Conservation (phyloP, 208 protist genomes). For the Trypanosoma congolense region DNA sequence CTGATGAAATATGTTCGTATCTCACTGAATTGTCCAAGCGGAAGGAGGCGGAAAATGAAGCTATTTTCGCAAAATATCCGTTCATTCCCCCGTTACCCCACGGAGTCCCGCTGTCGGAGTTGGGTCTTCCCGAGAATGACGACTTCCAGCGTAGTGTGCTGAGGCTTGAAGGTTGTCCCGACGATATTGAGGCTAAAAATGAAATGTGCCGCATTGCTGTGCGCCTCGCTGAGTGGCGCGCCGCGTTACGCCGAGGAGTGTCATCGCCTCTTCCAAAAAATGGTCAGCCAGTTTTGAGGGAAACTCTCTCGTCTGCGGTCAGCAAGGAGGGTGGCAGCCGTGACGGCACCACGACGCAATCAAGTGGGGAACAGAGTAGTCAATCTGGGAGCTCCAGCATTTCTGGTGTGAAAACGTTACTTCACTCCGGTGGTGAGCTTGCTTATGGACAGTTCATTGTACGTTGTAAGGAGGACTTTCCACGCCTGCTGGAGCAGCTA, state of each 20-base stretch:
- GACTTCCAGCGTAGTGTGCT: conserved; percentile 30
- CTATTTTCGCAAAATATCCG: conserved; percentile 43
- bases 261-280: too few relatives aligned
- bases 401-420: neutral
- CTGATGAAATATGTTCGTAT: conserved; percentile 24
- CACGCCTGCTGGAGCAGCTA: conserved; percentile 42
- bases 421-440: conserved; percentile 32
- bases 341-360: neutral
- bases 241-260: too few relatives aligned
- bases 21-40: conserved; percentile 32
- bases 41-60: conserved; percentile 68
- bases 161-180: conserved; percentile 19
- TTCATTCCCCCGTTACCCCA: conserved; percentile 55
- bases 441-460: conserved; percentile 39
- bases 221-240: conserved; percentile 35
- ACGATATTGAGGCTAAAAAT: conserved; percentile 25
- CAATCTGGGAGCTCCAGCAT: neutral
- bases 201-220: conserved; percentile 43
- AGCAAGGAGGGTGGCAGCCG: too few relatives aligned
- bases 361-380: too few relatives aligned
- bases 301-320: too few relatives aligned
- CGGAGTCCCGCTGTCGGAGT: conserved; percentile 49
- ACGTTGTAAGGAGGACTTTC: conserved; percentile 42
- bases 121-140: conserved; percentile 35
- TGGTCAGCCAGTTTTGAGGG: too few relatives aligned